Base-by-base conservation (phyloP, 352 stramenopile genomes). In the Phytophthora nicotianae region DNA sequence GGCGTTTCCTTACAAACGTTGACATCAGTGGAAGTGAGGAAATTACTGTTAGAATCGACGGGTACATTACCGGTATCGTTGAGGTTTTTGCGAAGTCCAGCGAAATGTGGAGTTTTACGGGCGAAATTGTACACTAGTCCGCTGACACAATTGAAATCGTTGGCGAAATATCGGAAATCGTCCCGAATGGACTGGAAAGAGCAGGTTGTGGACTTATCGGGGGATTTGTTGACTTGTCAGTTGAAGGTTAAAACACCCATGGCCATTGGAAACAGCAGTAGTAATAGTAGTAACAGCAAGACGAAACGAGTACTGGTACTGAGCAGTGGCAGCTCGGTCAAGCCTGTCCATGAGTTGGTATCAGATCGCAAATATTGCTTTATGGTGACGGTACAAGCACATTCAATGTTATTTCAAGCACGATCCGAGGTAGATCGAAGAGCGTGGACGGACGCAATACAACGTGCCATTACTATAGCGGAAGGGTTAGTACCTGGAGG, bases 321-420 rank as follows among this genome's bases (percentile, higher is more conserved):
- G 17, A 66, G 67, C 4, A 79, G 63, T 37, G 70, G 70, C 0
- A 89, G 79, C 45, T 75, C 70, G 0, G 83, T 91, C 11, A 89
- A 91, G 45, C 68, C 63, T 6, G 74, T 92, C 17, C 83, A 90
- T 17, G 81, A 92, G 32, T 56, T 88, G 24, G 75, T 88, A 0
- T 73, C 76, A 1, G 79, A 88, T 19, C 77, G 79, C 23, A 81
- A 76, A 27, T 87, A 75, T 23, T 92, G 83, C 45, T 94, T 94
- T 43, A 54, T 89, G 7, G 75, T 94, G 7, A 79, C 74, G 0
- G 75, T 81, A n/a, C 74, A 79, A 45, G 50, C 83, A 13, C 77
- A 86, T 47, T 77, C 72, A 9, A 86, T 90, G 67, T 40, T 92
- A 7, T 89, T 92, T 38, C 81, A 94, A 52, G 83, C 85, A 4